These are phyloP conservation scores for Fusarium heterosporum DNA, from an alignment of 2,329 filamentous ascomycete species.

Conservation along the genomic window DNA sequence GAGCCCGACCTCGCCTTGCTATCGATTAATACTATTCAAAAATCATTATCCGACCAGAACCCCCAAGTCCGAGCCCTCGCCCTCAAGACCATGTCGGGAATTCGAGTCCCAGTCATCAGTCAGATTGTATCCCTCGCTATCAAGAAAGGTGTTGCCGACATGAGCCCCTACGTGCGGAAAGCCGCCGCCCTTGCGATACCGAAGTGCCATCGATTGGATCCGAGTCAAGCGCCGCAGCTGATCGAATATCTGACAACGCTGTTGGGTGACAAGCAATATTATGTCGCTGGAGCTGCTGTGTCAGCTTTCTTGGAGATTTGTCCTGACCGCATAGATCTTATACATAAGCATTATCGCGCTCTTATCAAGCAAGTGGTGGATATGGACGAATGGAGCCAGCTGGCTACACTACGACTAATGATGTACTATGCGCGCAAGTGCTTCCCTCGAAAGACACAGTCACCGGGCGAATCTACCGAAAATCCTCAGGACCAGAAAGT, in stretches of 20 bases:
- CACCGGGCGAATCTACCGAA: slow-evolving; percentile 60
- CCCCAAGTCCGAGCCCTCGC: slow-evolving; percentile 92
- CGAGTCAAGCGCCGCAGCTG: slow-evolving; percentile 84
- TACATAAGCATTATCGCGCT: slow-evolving; percentile 89
- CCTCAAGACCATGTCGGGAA: slow-evolving; percentile 95
- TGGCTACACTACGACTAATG: slow-evolving; percentile 85
- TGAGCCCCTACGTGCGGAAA: slow-evolving; percentile 93
- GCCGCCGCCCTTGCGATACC: slow-evolving; percentile 93
- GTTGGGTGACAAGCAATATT: slow-evolving; percentile 92
- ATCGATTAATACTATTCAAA: slow-evolving; percentile 99
- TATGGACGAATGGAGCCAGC: slow-evolving; percentile 99
- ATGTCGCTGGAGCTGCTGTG: slow-evolving; percentile 94
- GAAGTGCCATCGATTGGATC: slow-evolving; percentile 94
- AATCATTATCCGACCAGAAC: slow-evolving; percentile 92
- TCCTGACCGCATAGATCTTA: slow-evolving; percentile 85
- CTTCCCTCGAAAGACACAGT: slow-evolving; percentile 78
- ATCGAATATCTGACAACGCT: slow-evolving; percentile 83
- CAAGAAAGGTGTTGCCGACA: slow-evolving; percentile 91
- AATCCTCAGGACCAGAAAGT: slow-evolving; percentile 55
- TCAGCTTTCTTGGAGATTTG: slow-evolving; percentile 90
- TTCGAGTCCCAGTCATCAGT: slow-evolving; percentile 96
- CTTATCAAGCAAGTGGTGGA: slow-evolving; percentile 92
- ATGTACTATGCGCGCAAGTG: slow-evolving; percentile 86
- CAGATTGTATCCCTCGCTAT: slow-evolving; percentile 97
- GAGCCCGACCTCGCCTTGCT: slow-evolving; percentile 95